A percentile compares a stretch with the other conserved stretches of the same genome.
These are phyloP conservation scores for Fagopyrum tataricum DNA, from an alignment of 148 eudicot species.

Conservation along the genomic window DNA sequence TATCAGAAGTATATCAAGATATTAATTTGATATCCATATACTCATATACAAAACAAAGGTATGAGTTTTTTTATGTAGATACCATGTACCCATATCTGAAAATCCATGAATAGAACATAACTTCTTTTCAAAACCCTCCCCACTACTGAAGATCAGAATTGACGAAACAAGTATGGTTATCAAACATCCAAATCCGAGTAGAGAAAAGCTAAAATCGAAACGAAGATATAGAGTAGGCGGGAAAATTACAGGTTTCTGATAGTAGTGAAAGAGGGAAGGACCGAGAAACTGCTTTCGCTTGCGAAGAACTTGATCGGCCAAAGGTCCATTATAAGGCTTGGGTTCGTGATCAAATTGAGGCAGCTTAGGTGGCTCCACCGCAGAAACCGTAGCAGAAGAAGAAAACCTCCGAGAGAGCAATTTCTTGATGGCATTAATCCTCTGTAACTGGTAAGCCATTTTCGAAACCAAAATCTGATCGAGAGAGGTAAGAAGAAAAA, in stretches of 20 bases:
- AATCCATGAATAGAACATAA: neutral
- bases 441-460: slow-evolving; percentile 5
- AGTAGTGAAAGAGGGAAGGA: slow-evolving; percentile 75
- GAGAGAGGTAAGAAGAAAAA: neutral
- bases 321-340: slow-evolving; percentile 58
- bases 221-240: neutral
- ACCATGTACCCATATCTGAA: too few relatives aligned
- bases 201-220: neutral
- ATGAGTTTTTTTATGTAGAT: too few relatives aligned
- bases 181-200: neutral
- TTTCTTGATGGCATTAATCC: neutral
- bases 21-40: too few relatives aligned
- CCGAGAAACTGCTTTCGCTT: slow-evolving; percentile 84
- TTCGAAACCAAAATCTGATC: neutral
- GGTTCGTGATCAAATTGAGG: slow-evolving; percentile 74
- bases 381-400: slow-evolving; percentile 19
- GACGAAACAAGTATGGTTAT: neutral
- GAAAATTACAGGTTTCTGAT: slow-evolving; percentile 76
- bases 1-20: too few relatives aligned
- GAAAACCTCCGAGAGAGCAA: neutral
- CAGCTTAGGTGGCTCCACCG: slow-evolving; percentile 42
- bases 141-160: neutral
- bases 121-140: neutral
- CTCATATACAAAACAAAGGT: too few relatives aligned
- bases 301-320: slow-evolving; percentile 55